Evolutionary conservation across 1,284 basidiomycete genomes (phyloP), one percentile per base, ranked within the genome.

Genomic region (Phlebopus sp.): DNA sequence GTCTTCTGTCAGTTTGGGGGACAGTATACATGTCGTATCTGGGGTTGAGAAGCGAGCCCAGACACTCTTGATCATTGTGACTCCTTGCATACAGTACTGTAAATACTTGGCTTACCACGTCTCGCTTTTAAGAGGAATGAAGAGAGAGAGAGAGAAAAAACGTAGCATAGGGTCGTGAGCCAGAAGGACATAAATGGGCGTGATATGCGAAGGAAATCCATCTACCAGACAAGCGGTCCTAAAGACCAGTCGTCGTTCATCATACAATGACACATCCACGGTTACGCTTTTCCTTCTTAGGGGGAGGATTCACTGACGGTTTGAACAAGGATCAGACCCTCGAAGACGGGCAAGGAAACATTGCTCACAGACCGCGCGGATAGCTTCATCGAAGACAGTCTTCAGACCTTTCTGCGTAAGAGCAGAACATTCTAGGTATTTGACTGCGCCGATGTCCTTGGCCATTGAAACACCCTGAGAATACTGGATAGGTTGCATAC

Each of bases 381-480:
- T 97, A 29, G 93, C 93, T 70, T 97, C 94, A 68, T 97, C 95
- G 67, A 97, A 97, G 37, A 97, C 94, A 39, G 86, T 92, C 82
- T 97, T 97, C 61, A 97, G 72, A 18, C 93, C 95, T 72, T 97
- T 96, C 77, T 99, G 97, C 38, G 97, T 98, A 60, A 99, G 75
- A 36, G 97, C 97, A 21, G 93, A 97, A 68, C 96, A 98, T 70
- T 99, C 96, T 50, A 98, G 73, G 66, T 98, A 99, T 69, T 94
- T 96, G 57, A 96, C 90, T 30, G 96, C 96, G 32, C 89, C 88
- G 56, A 99, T 97, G 61, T 98, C 94, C 63, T 87, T 88, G 49
- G 86, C 84, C 92, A 97, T 94, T 44, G 83, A 77, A 34, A 92
- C 85, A 48, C 93, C 96, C 73, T 97, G 90, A 42, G 83, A 77